Conservation (phyloP, 768 basidiomycete species). For the Amyloporia xantha region DNA sequence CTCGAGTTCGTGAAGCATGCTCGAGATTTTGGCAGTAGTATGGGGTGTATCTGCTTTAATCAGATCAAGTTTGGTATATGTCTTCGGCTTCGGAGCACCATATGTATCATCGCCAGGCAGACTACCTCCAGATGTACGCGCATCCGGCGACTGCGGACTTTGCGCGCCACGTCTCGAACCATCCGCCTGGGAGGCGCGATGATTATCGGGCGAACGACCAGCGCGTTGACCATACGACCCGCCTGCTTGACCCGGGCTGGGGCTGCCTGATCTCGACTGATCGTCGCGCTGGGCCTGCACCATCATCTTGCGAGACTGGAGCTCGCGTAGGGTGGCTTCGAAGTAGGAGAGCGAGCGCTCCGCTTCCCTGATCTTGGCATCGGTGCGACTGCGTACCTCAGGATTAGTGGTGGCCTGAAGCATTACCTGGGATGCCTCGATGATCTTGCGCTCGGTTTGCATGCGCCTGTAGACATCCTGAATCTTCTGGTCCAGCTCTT, state of each 20-base stretch:
- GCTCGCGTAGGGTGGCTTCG: slow-evolving; percentile 75
- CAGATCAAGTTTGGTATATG: slow-evolving; percentile 83
- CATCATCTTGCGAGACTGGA: slow-evolving; percentile 70
- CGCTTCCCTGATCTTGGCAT: slow-evolving; percentile 82
- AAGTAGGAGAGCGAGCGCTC: slow-evolving; percentile 83
- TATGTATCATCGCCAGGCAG: slow-evolving; percentile 25
- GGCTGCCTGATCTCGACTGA: slow-evolving; percentile 45
- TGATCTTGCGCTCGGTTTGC: slow-evolving; percentile 86
- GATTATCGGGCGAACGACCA: slow-evolving; percentile 11
- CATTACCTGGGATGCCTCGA: slow-evolving; percentile 76
- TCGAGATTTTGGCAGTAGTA: slow-evolving; percentile 92
- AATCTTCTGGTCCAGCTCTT: slow-evolving; percentile 88
- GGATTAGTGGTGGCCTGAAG: slow-evolving; percentile 80
- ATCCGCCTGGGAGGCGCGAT: slow-evolving; percentile 9
- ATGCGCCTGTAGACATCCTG: slow-evolving; percentile 86
- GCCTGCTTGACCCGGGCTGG: slow-evolving; percentile 14
- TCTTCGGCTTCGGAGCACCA: slow-evolving; percentile 47
- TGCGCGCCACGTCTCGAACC: slow-evolving; percentile 15
- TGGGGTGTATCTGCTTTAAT: slow-evolving; percentile 97
- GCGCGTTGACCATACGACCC: slow-evolving; percentile 17
- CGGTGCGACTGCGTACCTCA: slow-evolving; percentile 76
- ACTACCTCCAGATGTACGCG: slow-evolving; percentile 12
- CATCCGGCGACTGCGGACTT: slow-evolving; percentile 22
- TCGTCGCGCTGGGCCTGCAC: slow-evolving; percentile 46
- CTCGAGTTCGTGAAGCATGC: slow-evolving; percentile 97